Evolutionary conservation across 106 monocot genomes (phyloP), one percentile per base, ranked within the genome.

Genomic region (Amphibolis antarctica): DNA sequence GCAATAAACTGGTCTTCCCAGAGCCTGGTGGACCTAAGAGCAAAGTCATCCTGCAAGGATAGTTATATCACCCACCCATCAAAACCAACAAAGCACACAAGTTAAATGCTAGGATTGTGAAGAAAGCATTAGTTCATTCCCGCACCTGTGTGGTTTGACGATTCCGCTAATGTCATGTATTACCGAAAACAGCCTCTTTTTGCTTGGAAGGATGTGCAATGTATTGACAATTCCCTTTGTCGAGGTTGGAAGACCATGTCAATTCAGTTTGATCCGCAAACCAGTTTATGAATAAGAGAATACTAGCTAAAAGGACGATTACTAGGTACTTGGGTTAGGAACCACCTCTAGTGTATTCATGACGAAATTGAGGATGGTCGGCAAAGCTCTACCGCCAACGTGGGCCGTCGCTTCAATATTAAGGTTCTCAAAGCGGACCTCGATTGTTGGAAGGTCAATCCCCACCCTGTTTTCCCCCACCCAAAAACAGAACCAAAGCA

Each of bases 11-110:
- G 10, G 88, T 88, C 63, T 88, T 88, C 12, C 83, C 88, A 28
- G 83, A 87, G 15, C 72, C 80, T 0, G 86, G 86, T 17, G 86
- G 86, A 12, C 86, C 86, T 52, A 88, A 62, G 19, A 88, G 76
- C 68, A 88, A 63, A 42, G 81, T 74, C 88, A 88, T 78, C 60
- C 88, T 88, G 69, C 21, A 42, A 43, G 42, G 36, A 46, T 1
- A 11, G 9, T 42, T 10, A 48, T 18, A 49, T 27, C 28, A 43
- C 12, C 11, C 44, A 31, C 5, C 21, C 5, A 23, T 25, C 54
- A 55, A 14, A 55, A 25, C 4, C 0, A 59, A 59, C 31, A 20
- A 49, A 22, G 26, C 18, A n/a, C 15, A n/a, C 60, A 0, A 9
- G n/a, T 24, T 44, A 45, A 55, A 9, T 22, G 21, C 3, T 64